These are phyloP conservation scores for Trichoderma pleuroti DNA, from an alignment of 2,329 filamentous ascomycete species.

Conservation along the genomic window DNA sequence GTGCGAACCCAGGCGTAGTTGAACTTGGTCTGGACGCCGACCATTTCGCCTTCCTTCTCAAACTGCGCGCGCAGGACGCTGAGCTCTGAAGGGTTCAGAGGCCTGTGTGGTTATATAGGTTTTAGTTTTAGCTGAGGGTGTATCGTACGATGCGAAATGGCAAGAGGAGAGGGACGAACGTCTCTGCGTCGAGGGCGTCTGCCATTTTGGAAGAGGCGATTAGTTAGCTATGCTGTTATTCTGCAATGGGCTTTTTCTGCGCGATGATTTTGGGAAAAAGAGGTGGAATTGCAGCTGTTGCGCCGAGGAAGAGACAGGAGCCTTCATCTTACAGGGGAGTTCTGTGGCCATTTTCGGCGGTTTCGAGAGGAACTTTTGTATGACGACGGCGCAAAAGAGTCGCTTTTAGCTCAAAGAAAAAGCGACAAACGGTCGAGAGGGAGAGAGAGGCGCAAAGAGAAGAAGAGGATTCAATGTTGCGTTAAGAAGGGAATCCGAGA, in stretches of 20 bases:
- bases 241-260: neutral
- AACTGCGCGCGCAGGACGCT: constrained; percentile 91
- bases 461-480: neutral
- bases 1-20: constrained; percentile 92
- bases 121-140: neutral
- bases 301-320: neutral
- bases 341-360: constrained; percentile 44
- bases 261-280: constrained; percentile 3
- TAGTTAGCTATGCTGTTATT: neutral
- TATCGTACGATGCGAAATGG: neutral
- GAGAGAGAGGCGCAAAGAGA: neutral
- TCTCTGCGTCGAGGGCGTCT: constrained; percentile 98
- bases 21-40: constrained; percentile 97
- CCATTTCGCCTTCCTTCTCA: constrained; percentile 96
- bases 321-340: constrained; percentile 43
- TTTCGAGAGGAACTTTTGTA: neutral
- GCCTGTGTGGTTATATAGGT: constrained; percentile 49
- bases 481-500: neutral
- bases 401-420: neutral
- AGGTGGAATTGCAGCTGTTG: neutral
- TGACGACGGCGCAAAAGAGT: constrained; percentile 3
- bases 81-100: constrained; percentile 86
- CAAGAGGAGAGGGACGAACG: constrained; percentile 49
- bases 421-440: neutral
- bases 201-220: neutral